These are phyloP conservation scores for button mushroom (Agaricus bisporus) DNA, from an alignment of 768 basidiomycete genomes.

Conservation along the genomic window DNA sequence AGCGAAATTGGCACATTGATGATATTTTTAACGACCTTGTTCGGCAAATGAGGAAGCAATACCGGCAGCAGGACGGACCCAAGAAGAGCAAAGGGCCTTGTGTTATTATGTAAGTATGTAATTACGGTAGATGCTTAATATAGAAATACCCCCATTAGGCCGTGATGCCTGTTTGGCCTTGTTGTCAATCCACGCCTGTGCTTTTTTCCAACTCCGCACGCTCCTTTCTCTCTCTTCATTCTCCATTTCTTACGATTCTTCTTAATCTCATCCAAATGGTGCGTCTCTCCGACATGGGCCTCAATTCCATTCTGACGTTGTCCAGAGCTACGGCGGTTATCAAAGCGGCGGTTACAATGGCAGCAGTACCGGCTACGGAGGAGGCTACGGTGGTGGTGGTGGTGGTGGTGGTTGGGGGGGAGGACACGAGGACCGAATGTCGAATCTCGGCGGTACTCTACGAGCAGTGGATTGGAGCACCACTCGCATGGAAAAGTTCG, in stretches of 20 bases:
- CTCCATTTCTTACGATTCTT: slow-evolving; percentile 2
- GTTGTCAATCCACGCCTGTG: slow-evolving; percentile 10
- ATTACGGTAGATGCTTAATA: neutral
- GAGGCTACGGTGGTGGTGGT: slow-evolving; percentile 37
- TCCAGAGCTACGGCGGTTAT: slow-evolving; percentile 4
- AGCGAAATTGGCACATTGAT: slow-evolving; percentile 72
- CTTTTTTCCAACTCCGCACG: slow-evolving; percentile 12
- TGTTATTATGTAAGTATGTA: slow-evolving; percentile 43
- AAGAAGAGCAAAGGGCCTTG: slow-evolving; percentile 29
- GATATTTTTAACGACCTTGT: slow-evolving; percentile 78
- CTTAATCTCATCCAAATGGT: slow-evolving; percentile 18
- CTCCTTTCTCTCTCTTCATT: slow-evolving; percentile 6
- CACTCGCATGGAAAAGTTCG: slow-evolving; percentile 75
- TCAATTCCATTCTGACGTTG: neutral
- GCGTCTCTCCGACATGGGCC: neutral
- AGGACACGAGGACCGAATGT: slow-evolving; percentile 66
- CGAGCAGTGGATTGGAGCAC: slow-evolving; percentile 80
- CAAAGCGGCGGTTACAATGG: slow-evolving; percentile 31
- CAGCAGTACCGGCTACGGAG: slow-evolving; percentile 39
- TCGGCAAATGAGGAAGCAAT: slow-evolving; percentile 64
- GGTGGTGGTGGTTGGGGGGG: slow-evolving; percentile 39
- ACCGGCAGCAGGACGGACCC: slow-evolving; percentile 33
- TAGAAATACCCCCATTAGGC: neutral
- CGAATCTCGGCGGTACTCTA: slow-evolving; percentile 74
- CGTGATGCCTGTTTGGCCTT: slow-evolving; percentile 17